phyloP scores from a whole-genome alignment of 352 stramenopile species.

The Phytophthora kernoviae region DNA sequence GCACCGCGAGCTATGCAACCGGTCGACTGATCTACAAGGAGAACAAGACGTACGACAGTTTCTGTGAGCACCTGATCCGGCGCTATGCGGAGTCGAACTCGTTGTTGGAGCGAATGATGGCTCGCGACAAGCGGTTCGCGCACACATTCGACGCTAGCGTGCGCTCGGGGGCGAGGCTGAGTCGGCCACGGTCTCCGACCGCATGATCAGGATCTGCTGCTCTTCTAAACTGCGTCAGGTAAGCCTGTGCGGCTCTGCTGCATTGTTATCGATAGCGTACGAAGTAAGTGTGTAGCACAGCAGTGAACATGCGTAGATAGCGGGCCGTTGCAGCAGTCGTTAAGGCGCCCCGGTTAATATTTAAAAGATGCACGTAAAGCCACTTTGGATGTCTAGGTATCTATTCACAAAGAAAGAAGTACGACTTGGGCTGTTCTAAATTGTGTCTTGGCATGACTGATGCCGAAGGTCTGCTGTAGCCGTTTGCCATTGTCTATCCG shows the following conservation, averaged over 20 bases:
- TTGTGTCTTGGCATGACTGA: not conserved
- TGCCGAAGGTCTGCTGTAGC: constrained; percentile 22
- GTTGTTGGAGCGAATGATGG: constrained; percentile 85
- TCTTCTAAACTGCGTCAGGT: constrained; percentile 56
- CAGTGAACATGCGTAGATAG: constrained; percentile 1
- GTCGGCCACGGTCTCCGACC: constrained; percentile 72
- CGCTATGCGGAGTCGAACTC: constrained; percentile 86
- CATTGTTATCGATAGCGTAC: constrained; percentile 27
- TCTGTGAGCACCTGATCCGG: constrained; percentile 88
- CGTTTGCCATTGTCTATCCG: constrained; percentile 21
- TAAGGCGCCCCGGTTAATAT: constrained; percentile 20
- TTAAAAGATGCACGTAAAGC: constrained; percentile 17
- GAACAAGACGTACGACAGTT: constrained; percentile 90
- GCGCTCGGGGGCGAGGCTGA: constrained; percentile 52
- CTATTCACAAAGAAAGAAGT: constrained; percentile 34
- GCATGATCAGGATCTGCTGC: constrained; percentile 84
- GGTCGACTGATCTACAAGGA: constrained; percentile 88
- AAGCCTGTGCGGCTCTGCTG: not conserved
- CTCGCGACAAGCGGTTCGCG: constrained; percentile 72
- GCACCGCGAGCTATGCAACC: constrained; percentile 84
- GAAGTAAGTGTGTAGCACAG: constrained; percentile 19
- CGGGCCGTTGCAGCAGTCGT: constrained; percentile 8
- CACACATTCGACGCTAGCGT: constrained; percentile 48
- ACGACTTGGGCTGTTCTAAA: not conserved
- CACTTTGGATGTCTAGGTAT: constrained; percentile 21